Percentiles rank a stretch among this genome's conserved stretches.
Evolutionary conservation across 257 asterid genomes (phyloP).

Genomic region (Penstemon eatonii): DNA sequence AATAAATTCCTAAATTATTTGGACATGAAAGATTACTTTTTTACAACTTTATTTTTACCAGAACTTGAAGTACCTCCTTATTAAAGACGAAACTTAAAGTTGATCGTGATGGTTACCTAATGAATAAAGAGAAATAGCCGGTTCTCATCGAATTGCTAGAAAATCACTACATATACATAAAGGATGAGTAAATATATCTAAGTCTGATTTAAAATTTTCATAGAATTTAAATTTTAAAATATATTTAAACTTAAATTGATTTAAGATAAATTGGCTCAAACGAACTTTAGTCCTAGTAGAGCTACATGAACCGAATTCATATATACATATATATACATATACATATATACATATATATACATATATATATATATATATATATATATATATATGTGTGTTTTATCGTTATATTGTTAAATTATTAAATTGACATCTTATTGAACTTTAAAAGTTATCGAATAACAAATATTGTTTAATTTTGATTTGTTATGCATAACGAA

Average conservation of each 20-base stretch:
- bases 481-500: no score
- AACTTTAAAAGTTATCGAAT: no score
- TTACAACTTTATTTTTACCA: not conserved
- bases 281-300: not conserved
- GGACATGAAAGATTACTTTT: not conserved
- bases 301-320: not conserved
- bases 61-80: not conserved
- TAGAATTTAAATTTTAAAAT: not conserved
- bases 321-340: not conserved
- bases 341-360: no score
- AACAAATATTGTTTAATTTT: no score
- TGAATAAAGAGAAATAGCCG: conserved; percentile 18
- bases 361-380: not conserved
- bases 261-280: no score
- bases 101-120: conserved; percentile 29
- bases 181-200: not conserved
- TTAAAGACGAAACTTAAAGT: conserved; percentile 24
- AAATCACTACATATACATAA: not conserved
- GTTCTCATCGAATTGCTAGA: conserved; percentile 12
- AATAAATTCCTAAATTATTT: not conserved
- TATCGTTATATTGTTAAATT: no score
- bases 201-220: not conserved
- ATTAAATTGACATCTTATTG: no score
- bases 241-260: not conserved
- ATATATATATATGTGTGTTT: no score